Base-by-base conservation (phyloP, 192 early-diverging fungal species). In the Coemansia sp. region DNA sequence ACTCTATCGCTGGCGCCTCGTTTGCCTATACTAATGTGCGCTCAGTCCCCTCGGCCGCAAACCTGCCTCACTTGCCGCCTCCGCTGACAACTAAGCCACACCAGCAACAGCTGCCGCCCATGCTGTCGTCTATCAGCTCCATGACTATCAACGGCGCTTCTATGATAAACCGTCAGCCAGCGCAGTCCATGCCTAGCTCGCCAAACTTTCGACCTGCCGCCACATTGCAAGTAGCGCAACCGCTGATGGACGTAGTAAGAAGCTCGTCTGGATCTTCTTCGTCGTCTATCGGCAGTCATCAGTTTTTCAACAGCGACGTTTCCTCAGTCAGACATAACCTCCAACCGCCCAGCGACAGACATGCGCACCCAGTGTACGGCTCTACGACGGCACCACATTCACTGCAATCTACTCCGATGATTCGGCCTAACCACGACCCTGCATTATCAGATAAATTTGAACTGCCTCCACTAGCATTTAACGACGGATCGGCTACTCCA, bases 151-250 rank as follows among this genome's bases (percentile, higher is more conserved):
- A 21, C 53, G 53, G 10, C 53, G 16, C 47, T 9, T 49, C 47
- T 16, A 35, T 17, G 14, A 32, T 19, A 38, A 57, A 64, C 21
- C 28, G 62, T 35, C 66, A 28, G 21, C 66, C 63, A 37, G 50
- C 79, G 10, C 79, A 82, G 66, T 82, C 79, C 30, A 73, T 82
- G 74, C 79, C 79, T 50, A 82, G 53, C 66, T 82, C 79, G 50
- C 79, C 79, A n/a, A 73, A 59, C 44, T 62, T 70, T 14, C 33
- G 39, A 4, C 32, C 61, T 16, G 42, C 43, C 59, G 47, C 26
- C 23, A 23, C 14, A 8, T 16, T 40, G 30, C 17, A 40, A 53
- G n/a, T 30, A 50, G 46, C 28, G 21, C 32, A 50, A 5, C 28
- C 46, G 7, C 49, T 23, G 6, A 38, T 33, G 38, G 64, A n/a